A percentile compares a stretch with the other conserved stretches of the same genome.
phyloP scores from a whole-genome alignment of 768 basidiomycete genomes.

The Mycena epipterygia region DNA sequence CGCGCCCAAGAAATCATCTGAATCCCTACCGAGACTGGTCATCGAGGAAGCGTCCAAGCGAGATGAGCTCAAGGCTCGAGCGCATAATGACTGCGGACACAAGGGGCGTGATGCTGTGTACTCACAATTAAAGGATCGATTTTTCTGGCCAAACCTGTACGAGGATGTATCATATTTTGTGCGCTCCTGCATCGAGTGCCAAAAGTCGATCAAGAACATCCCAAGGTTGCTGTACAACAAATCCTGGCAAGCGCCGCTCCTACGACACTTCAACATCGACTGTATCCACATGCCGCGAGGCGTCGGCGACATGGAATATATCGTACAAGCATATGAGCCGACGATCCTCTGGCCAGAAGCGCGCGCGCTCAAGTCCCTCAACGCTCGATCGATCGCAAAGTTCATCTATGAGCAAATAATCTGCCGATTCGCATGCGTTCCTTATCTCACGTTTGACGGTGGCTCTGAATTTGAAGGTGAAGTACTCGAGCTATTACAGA shows the following conservation, averaged over 20 bases:
- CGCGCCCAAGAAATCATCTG: neutral
- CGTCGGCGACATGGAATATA: conserved; percentile 35
- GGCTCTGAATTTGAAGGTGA: conserved; percentile 47
- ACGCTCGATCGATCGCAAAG: conserved; percentile 34
- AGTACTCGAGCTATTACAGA: neutral
- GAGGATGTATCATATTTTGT: conserved; percentile 46
- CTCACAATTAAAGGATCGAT: conserved; percentile 37
- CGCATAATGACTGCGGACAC: conserved; percentile 38
- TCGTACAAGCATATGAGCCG: conserved; percentile 42
- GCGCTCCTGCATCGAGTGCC: no score
- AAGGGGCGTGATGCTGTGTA: conserved; percentile 40
- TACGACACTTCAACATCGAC: no score
- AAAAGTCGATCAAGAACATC: no score
- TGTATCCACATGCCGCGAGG: conserved; percentile 46
- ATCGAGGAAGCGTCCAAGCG: no score
- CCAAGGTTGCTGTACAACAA: conserved; percentile 39
- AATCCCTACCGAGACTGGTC: neutral
- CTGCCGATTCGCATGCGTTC: conserved; percentile 41
- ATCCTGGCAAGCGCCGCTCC: conserved; percentile 36
- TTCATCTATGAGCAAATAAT: no score
- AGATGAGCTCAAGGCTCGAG: conserved; percentile 35
- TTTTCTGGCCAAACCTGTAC: conserved; percentile 54
- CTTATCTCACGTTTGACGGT: conserved; percentile 41
- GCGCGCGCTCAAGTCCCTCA: conserved; percentile 21
- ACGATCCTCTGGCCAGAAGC: conserved; percentile 42